Percentiles rank a stretch among this genome's conserved stretches.
Conservation (phyloP, 305 asterid genomes). For the Fraxinus ornus region DNA sequence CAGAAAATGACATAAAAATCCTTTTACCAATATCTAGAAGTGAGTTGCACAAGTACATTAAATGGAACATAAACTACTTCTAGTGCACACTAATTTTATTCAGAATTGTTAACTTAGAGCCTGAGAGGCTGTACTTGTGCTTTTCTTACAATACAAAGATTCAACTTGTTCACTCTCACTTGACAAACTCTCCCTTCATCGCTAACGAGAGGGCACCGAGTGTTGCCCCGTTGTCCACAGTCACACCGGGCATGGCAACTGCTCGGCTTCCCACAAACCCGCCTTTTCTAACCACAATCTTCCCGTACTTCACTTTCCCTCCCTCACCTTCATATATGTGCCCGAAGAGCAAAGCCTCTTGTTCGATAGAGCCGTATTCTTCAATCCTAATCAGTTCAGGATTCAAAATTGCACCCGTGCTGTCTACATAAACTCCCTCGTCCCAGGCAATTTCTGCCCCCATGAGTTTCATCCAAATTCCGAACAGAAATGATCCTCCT, state of each 20-base stretch:
- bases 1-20: not conserved
- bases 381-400: constrained; percentile 55
- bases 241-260: constrained; percentile 60
- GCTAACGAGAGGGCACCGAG: constrained; percentile 59
- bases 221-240: constrained; percentile 39
- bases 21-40: not conserved
- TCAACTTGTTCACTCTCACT: constrained; percentile 20
- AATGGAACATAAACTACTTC: not conserved
- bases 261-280: constrained; percentile 64
- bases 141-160: not conserved
- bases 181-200: constrained; percentile 60
- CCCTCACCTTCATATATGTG: constrained; percentile 72
- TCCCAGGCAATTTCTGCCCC: constrained; percentile 49
- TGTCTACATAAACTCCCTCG: constrained; percentile 44
- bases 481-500: constrained; percentile 42
- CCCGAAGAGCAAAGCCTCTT: constrained; percentile 63
- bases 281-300: constrained; percentile 42
- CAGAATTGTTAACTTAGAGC: not conserved
- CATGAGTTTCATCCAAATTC: constrained; percentile 53
- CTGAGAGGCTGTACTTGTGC: not conserved
- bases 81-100: not conserved
- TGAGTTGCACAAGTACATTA: not conserved
- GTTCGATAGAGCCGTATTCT: constrained; percentile 44
- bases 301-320: constrained; percentile 61
- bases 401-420: constrained; percentile 50